Conservation (phyloP, 2,329 filamentous ascomycete genomes). For the Fusarium tupiense region DNA sequence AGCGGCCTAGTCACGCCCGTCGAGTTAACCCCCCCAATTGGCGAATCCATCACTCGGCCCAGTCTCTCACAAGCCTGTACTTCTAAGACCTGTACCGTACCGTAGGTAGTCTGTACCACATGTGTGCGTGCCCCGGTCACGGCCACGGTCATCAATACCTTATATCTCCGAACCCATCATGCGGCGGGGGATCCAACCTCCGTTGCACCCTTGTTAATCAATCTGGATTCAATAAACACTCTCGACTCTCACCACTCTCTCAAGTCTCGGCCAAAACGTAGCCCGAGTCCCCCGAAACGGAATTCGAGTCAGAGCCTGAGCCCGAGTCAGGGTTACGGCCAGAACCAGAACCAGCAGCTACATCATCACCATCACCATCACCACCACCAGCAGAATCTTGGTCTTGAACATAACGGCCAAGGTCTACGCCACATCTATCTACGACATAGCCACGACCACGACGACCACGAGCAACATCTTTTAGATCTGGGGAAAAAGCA, state of each 20-base stretch:
- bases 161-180: slow-evolving; percentile 54
- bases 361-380: slow-evolving; percentile 27
- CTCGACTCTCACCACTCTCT: slow-evolving; percentile 39
- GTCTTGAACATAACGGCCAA: slow-evolving; percentile 14
- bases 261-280: slow-evolving; percentile 37
- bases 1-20: slow-evolving; percentile 16
- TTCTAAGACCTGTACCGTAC: slow-evolving; percentile 10
- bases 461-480: slow-evolving; percentile 25
- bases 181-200: slow-evolving; percentile 66
- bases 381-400: background rate
- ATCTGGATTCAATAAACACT: slow-evolving; percentile 65
- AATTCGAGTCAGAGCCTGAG: slow-evolving; percentile 24
- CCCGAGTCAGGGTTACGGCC: slow-evolving; percentile 24
- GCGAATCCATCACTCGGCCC: slow-evolving; percentile 13
- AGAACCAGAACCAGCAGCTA: slow-evolving; percentile 29
- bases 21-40: background rate
- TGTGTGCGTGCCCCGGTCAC: slow-evolving; percentile 40
- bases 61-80: slow-evolving; percentile 37
- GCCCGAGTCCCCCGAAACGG: slow-evolving; percentile 29
- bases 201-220: slow-evolving; percentile 63
- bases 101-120: slow-evolving; percentile 12
- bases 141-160: slow-evolving; percentile 35
- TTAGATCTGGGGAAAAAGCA: slow-evolving; percentile 35
- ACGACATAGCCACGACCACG: slow-evolving; percentile 38
- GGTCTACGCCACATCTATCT: slow-evolving; percentile 27